These are phyloP conservation scores for Rhododendron henanense DNA, from an alignment of 148 eudicot genomes.

Conservation along the genomic window DNA sequence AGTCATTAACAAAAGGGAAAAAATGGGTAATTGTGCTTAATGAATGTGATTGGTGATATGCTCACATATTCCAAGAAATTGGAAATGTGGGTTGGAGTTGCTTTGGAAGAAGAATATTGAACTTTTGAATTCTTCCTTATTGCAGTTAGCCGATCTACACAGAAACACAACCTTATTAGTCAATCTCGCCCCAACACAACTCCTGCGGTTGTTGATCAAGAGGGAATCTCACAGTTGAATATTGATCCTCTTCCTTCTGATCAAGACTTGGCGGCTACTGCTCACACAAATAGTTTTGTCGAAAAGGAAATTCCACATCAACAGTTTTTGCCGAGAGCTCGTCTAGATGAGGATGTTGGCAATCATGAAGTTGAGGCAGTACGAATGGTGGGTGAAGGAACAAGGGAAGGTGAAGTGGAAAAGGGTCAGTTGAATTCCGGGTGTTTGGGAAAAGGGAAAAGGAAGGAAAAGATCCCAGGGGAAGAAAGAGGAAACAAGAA, in stretches of 20 bases:
- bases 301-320: background rate
- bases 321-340: too few species aligned
- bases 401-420: background rate
- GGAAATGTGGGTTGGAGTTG: background rate
- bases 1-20: too few species aligned
- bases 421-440: background rate
- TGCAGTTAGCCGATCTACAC: background rate
- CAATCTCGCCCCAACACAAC: background rate
- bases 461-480: background rate
- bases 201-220: background rate
- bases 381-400: background rate
- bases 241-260: background rate
- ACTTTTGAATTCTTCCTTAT: background rate
- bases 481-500: background rate
- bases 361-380: background rate
- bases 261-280: background rate
- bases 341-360: background rate
- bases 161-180: background rate
- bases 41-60: background rate
- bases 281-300: background rate
- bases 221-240: background rate
- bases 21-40: too few species aligned
- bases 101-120: background rate
- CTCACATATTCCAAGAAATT: background rate
- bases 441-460: background rate